Base-by-base conservation (phyloP, 345 rosid genomes). In the Rhodamnia rubescens region DNA sequence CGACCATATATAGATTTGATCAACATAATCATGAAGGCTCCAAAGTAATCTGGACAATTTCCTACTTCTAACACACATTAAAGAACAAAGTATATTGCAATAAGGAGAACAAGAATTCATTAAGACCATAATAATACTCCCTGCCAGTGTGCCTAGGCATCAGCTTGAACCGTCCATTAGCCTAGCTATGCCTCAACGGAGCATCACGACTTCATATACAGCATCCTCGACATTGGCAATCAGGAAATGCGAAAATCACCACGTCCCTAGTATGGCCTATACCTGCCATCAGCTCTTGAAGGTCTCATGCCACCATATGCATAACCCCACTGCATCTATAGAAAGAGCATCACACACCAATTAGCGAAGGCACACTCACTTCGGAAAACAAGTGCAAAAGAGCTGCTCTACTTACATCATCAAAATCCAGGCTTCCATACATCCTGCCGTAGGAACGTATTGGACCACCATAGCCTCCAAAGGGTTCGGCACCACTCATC, bases 391-490 rank as follows among this genome's bases (percentile, higher is more conserved):
- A 53, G 53, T 49, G 40, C 49, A 51, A 75, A 85, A 36, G 52
- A 83, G 47, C 40, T n/a, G 56, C 24, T 8, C 56, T 52, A 90
- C 98, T 92, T 84, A 95, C 98, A 86, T 95, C 95, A 40, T 92
- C 97, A 86, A 91, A 91, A 57, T 93, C 92, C 87, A 93, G 83
- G 92, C 91, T 91, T 83, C 97, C 98, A 86, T 96, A 95, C 97
- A 97, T 94, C 89, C 98, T 88, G 86, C 95, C 92, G 64, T 91
- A 95, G 84, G 92, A 85, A 85, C 97, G 98, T 90, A 96, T 83
- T 36, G 98, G 99, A 86, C 99, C 99, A 85, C 95, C 97, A 87
- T 92, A 96, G 36, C 94, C 95, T 69, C 98, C 95, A 85, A 92
- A 94, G 53, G 96, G 81, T 50, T 89, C 95, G 40, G 92, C 88